These are phyloP conservation scores for Achlya hypogyna DNA, from an alignment of 352 stramenopile genomes.

Conservation along the genomic window DNA sequence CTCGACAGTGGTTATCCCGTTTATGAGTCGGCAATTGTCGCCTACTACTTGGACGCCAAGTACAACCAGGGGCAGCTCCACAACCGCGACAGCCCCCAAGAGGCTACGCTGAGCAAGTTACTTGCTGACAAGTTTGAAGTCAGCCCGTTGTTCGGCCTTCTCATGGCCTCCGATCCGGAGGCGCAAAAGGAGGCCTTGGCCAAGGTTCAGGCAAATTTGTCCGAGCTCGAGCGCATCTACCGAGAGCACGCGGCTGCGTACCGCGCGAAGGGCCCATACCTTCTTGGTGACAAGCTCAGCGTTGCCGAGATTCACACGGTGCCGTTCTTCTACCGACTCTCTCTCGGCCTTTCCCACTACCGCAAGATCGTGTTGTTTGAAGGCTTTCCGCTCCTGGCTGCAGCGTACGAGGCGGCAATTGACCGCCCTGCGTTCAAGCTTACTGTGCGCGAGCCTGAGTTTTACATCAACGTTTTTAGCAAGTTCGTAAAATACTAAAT, in stretches of 20 bases:
- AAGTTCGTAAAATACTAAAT: too few relatives aligned
- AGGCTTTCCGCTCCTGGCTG: too few relatives aligned
- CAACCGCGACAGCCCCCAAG: background rate
- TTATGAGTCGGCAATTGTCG: conserved; percentile 16
- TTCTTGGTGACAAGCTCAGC: conserved; percentile 16
- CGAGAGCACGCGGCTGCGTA: conserved; percentile 3
- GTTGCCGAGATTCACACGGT: conserved; percentile 15
- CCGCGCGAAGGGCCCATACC: conserved; percentile 9
- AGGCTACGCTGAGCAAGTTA: conserved; percentile 5
- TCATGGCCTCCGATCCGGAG: background rate
- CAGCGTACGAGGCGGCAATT: too few relatives aligned
- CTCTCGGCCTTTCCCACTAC: conserved; percentile 9
- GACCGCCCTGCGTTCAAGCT: too few relatives aligned
- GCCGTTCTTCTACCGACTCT: conserved; percentile 15
- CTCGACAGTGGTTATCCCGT: background rate
- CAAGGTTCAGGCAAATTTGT: background rate
- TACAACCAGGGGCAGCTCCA: background rate
- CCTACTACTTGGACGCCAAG: conserved; percentile 11
- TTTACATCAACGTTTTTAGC: too few relatives aligned
- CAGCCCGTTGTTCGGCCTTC: conserved; percentile 1
- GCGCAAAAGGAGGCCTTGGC: background rate
- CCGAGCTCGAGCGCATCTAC: conserved; percentile 14
- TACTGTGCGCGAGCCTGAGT: too few relatives aligned
- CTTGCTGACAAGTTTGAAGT: conserved; percentile 3
- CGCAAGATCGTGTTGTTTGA: too few relatives aligned